Evolutionary conservation across 2,329 filamentous ascomycete genomes (phyloP).

Genomic region (Didymella arachidicola): DNA sequence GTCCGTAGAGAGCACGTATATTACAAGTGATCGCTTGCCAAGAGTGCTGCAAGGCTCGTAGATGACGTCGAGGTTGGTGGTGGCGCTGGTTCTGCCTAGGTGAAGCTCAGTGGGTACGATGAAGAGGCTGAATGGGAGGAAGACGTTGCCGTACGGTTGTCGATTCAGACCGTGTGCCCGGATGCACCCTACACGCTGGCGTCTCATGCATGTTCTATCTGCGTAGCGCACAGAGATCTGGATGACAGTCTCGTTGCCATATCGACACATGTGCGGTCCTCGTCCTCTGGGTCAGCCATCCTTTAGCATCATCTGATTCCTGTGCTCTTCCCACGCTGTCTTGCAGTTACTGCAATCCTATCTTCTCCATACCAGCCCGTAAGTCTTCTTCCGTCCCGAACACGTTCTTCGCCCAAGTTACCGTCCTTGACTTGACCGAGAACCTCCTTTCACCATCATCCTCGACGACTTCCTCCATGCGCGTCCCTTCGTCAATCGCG

Average conservation of each 20-base stretch:
- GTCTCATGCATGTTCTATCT: no score
- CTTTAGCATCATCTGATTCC: not conserved
- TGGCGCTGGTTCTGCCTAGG: not conserved
- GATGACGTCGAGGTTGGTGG: no score
- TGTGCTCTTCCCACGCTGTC: not conserved
- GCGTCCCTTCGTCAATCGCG: slow-evolving; percentile 20
- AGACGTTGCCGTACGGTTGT: not conserved
- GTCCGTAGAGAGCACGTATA: no score
- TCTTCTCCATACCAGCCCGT: slow-evolving; percentile 39
- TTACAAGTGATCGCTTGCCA: no score
- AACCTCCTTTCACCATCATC: slow-evolving; percentile 32
- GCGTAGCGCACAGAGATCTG: no score
- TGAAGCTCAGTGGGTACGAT: not conserved
- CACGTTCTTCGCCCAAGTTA: slow-evolving; percentile 80
- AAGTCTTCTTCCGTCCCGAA: slow-evolving; percentile 81
- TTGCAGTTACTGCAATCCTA: slow-evolving; percentile 24
- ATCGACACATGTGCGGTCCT: not conserved
- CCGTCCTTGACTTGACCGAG: slow-evolving; percentile 68
- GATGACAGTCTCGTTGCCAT: no score
- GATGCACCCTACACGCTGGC: not conserved
- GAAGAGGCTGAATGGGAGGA: not conserved
- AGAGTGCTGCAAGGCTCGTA: no score
- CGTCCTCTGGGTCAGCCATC: not conserved
- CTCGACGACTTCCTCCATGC: slow-evolving; percentile 10
- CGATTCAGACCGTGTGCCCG: not conserved